Conservation (phyloP, 495 filamentous ascomycete genomes). For the Astrocystis sublimbata region DNA sequence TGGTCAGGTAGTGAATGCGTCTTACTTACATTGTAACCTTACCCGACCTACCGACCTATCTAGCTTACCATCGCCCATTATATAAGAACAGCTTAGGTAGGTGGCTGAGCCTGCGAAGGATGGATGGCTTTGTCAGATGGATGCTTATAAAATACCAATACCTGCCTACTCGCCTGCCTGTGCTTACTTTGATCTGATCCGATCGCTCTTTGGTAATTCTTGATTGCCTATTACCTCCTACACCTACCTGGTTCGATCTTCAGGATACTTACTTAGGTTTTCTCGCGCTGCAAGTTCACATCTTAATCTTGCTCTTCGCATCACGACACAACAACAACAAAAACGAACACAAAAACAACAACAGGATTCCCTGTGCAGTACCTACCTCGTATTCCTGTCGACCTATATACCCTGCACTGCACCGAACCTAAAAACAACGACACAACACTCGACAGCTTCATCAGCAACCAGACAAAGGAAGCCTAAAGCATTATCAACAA, state of each 20-base stretch:
- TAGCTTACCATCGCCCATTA: neutral
- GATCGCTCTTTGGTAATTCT: neutral
- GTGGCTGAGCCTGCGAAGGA: no score
- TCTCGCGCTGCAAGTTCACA: no score
- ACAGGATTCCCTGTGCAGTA: neutral
- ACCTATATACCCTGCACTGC: neutral
- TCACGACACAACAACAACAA: no score
- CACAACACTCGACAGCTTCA: no score
- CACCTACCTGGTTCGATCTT: neutral
- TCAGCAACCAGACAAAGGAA: no score
- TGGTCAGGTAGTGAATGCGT: no score
- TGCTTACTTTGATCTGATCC: neutral
- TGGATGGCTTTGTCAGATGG: neutral
- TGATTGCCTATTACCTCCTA: neutral
- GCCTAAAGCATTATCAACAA: neutral
- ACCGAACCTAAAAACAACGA: neutral
- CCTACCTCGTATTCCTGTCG: neutral
- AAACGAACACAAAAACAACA: no score
- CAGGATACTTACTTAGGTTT: no score
- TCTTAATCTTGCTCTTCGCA: no score
- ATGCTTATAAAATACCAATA: neutral
- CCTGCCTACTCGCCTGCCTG: no score
- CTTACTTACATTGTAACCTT: no score
- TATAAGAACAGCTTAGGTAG: neutral
- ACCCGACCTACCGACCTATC: no score